These are phyloP conservation scores for Manihot esculenta DNA, from an alignment of 441 rosid genomes.

Conservation along the genomic window DNA sequence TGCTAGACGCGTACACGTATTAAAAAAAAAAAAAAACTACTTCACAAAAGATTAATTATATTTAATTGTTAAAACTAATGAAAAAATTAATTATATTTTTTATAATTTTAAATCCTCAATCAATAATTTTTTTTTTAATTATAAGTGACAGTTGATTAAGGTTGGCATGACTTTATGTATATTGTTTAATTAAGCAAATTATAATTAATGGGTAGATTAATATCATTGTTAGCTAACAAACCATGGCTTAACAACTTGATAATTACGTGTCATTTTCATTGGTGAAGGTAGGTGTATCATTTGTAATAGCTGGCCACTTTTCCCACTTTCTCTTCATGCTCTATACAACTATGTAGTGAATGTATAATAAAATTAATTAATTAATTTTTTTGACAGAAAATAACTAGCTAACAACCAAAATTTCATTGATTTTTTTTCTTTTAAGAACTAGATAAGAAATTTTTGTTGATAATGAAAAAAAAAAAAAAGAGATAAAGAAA, in stretches of 20 bases:
- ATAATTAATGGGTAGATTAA: neutral
- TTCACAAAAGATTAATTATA: too few relatives aligned
- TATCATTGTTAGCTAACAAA: slow-evolving; percentile 8
- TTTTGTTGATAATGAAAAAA: slow-evolving; percentile 4
- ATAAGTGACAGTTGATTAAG: too few relatives aligned
- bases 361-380: neutral
- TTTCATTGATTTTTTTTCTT: slow-evolving; percentile 3
- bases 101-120: too few relatives aligned
- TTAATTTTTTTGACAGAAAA: neutral
- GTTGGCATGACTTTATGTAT: too few relatives aligned
- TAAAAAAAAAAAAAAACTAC: too few relatives aligned
- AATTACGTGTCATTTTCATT: neutral
- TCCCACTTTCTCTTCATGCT: neutral
- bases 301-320: neutral
- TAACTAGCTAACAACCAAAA: neutral
- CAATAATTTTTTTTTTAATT: too few relatives aligned
- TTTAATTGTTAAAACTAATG: too few relatives aligned
- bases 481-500: neutral
- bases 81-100: too few relatives aligned
- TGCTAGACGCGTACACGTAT: neutral
- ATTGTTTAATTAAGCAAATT: slow-evolving; percentile 6
- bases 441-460: neutral
- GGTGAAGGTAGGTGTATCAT: slow-evolving; percentile 8
- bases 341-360: neutral
- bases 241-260: slow-evolving; percentile 16